Base-by-base conservation (phyloP, 2,329 filamentous ascomycete species). In the Knoxdaviesia capensis region DNA sequence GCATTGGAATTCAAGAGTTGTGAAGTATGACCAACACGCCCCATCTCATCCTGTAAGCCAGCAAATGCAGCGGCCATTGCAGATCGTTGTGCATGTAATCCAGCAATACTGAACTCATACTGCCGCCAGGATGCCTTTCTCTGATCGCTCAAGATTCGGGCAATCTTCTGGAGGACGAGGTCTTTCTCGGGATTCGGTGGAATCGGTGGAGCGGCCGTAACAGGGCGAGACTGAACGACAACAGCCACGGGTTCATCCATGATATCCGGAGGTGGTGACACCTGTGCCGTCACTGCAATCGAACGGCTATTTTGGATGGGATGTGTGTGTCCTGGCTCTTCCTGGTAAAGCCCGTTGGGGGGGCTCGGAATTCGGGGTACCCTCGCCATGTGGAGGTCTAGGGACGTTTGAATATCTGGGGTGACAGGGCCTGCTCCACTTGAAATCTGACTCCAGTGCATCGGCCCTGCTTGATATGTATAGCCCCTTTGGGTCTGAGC, bases 131-230 rank as follows among this genome's bases (percentile, higher is more conserved):
- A 78, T 39, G 71, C 69, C 46, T 77, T 74, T 10, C 87, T 76
- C 47, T 82, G 77, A 35, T 71, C 63, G 43, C 76, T 66, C 3
- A 96, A 64, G 0, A 77, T 73, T 43, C 70, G 65, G 34, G 79
- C 85, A 31, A 96, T 70, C 38, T 86, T 80, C 42, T 71, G 70
- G 3, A 94, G 68, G 10, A 96, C 71, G 20, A 81, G 79, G 57
- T 96, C 86, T 56, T 94, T 94, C 59, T 96, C 85, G 0, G 90
- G 90, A 52, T 98, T 98, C 0, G 86, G 87, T 0, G 90, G 88
- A 32, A 94, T 85, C 0, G 88, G 87, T 1, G 90, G 88, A 1
- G 85, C 74, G 5, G 79, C 68, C 6, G 75, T 55, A 28, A 68
- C 61, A 1, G 64, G 60, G 4, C 61, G 56, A 1, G 64, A 58